Percentiles rank a stretch among this genome's conserved stretches.
phyloP scores from a whole-genome alignment of 2,329 filamentous ascomycete species.

The Fusarium beomiforme region DNA sequence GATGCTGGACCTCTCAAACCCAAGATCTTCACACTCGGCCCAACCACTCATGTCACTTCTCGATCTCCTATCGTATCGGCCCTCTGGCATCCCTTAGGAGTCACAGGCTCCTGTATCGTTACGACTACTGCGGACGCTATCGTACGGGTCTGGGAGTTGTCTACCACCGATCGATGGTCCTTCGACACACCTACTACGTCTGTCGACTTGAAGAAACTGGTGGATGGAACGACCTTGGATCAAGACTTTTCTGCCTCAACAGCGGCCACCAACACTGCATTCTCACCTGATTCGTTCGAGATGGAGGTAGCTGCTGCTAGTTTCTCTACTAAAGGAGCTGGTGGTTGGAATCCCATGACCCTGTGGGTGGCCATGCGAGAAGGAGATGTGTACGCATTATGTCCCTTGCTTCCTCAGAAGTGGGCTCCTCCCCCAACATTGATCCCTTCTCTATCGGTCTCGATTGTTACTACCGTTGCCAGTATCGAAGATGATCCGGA shows the following conservation, averaged over 20 bases:
- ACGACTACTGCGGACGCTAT: conserved; percentile 90
- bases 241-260: conserved; percentile 84
- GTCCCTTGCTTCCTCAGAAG: conserved; percentile 85
- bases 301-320: conserved; percentile 93
- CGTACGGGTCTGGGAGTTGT: conserved; percentile 90
- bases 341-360: conserved; percentile 96
- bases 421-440: conserved; percentile 83
- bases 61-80: conserved; percentile 82
- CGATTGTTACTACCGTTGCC: conserved; percentile 79
- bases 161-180: conserved; percentile 83
- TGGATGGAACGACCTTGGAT: conserved; percentile 82
- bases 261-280: conserved; percentile 79
- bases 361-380: conserved; percentile 96
- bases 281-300: conserved; percentile 88
- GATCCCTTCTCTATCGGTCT: conserved; percentile 83
- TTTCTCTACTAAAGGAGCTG: conserved; percentile 74
- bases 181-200: conserved; percentile 86
- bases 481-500: conserved; percentile 68
- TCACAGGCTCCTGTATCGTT: conserved; percentile 82
- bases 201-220: conserved; percentile 88
- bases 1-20: conserved; percentile 78
- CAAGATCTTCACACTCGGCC: conserved; percentile 91
- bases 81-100: conserved; percentile 92
- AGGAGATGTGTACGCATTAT: conserved; percentile 92
- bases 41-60: conserved; percentile 89